Percentiles rank a stretch among this genome's conserved stretches.
These are phyloP conservation scores for Geotrichum carabidarum DNA, from an alignment of 1,139 yeast species.

Conservation along the genomic window DNA sequence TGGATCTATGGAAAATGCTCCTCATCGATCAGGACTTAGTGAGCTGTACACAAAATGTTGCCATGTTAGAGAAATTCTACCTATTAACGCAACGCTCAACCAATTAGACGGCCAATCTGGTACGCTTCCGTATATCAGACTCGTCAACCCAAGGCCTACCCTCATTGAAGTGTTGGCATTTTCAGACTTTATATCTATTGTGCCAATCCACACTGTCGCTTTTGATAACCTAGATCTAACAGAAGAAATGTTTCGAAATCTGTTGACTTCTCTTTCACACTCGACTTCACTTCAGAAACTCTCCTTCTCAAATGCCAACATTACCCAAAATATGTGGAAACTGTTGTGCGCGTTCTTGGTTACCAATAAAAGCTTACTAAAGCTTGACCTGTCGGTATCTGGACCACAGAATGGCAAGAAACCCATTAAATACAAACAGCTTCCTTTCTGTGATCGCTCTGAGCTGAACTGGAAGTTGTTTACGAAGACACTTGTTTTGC, in stretches of 20 bases:
- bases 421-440: slow-evolving; percentile 14
- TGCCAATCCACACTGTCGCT: slow-evolving; percentile 70
- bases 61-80: slow-evolving; percentile 84
- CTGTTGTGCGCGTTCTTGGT: slow-evolving; percentile 66
- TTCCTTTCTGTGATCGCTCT: slow-evolving; percentile 45
- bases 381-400: slow-evolving; percentile 50
- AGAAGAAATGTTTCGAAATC: slow-evolving; percentile 65
- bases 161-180: slow-evolving; percentile 82
- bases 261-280: slow-evolving; percentile 58
- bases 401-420: slow-evolving; percentile 17
- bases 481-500: slow-evolving; percentile 49
- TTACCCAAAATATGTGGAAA: slow-evolving; percentile 69
- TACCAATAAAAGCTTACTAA: slow-evolving; percentile 52
- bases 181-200: slow-evolving; percentile 78
- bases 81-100: slow-evolving; percentile 83
- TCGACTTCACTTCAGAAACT: slow-evolving; percentile 62
- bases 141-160: slow-evolving; percentile 87
- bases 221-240: slow-evolving; percentile 80
- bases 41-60: slow-evolving; percentile 88
- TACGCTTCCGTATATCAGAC: slow-evolving; percentile 70
- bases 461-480: slow-evolving; percentile 75
- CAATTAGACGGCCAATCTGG: slow-evolving; percentile 72
- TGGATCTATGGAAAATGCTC: background rate
- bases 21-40: slow-evolving; percentile 46
- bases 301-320: slow-evolving; percentile 70